Evolutionary conservation across 371 early-diverging fungal genomes (phyloP), one percentile per base, ranked within the genome.

Genomic region (Nosema muscidifuracis): DNA sequence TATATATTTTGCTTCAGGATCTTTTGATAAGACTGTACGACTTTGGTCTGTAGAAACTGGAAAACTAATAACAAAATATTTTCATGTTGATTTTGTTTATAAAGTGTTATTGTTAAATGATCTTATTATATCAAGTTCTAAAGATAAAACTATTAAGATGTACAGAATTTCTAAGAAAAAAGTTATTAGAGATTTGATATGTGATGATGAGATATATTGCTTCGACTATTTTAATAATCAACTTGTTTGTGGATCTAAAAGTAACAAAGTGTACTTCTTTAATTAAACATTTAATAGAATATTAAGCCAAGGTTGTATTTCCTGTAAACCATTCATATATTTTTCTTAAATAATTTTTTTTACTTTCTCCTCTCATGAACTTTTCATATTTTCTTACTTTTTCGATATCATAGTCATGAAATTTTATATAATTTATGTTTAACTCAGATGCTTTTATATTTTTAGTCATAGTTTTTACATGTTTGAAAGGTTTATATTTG

Each of bases 11-110:
- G 95, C 92, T 0, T 91, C 93, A 6, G 95, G 90, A 20, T 92
- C 94, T 30, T 93, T 93, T 79, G 98, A 98, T 84, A 94, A 91
- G 83, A 88, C 91, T 0, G 92, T 91, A 72, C 93, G 92, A 84
- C 76, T 93, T 28, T 95, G 94, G 94, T 88, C 86, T 44, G 84
- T 87, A 13, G 89, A 86, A 38, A 87, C 89, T 18, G 97, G 97
- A 10, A 84, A 85, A 18, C 81, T 87, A 33, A 61, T 93, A 1
- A 91, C 90, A 34, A 88, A 87, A 0, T 89, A 89, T 82, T 90
- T 90, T 10, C 97, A 97, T 82, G 86, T 86, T 16, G 89, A 89
- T 40, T 82, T 94, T 31, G 95, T 95, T 13, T 86, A 93, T 42
- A 94, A 92, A 13, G 83, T 95, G 36, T 89, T 89, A 89, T 85